A percentile compares a stretch with the other conserved stretches of the same genome.
phyloP scores from a whole-genome alignment of 192 early-diverging fungal genomes.

The Funneliformis geosporum region DNA sequence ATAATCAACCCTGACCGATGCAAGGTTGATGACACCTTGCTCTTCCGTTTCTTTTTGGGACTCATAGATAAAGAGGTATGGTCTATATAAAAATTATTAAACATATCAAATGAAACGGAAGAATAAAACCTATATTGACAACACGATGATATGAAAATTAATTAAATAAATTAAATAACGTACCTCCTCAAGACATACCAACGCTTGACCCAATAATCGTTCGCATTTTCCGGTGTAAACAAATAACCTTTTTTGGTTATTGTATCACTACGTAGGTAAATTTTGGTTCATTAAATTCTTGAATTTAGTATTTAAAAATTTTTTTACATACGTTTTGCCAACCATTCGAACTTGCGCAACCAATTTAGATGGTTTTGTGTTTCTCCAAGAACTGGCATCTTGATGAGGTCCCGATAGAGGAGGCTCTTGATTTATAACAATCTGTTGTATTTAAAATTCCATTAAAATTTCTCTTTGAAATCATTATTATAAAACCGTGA shows the following conservation, averaged over 20 bases:
- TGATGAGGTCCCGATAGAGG: slow-evolving; percentile 36
- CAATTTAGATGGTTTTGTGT: slow-evolving; percentile 37
- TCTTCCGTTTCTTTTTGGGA: slow-evolving; percentile 65
- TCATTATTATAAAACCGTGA: neutral
- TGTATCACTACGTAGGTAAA: slow-evolving; percentile 41
- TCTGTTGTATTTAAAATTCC: slow-evolving; percentile 32
- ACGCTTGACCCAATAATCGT: slow-evolving; percentile 69
- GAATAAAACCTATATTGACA: neutral
- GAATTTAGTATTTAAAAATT: no score
- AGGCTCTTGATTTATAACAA: slow-evolving; percentile 50
- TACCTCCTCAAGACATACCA: slow-evolving; percentile 78
- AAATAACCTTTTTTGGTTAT: slow-evolving; percentile 56
- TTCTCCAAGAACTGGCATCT: slow-evolving; percentile 34
- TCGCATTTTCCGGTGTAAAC: slow-evolving; percentile 54
- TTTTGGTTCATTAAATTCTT: no score
- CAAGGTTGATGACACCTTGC: slow-evolving; percentile 73
- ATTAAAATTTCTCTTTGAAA: slow-evolving; percentile 18
- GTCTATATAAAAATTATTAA: slow-evolving; percentile 52
- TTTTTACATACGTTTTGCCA: slow-evolving; percentile 41
- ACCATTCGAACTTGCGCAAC: slow-evolving; percentile 45
- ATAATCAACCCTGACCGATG: slow-evolving; percentile 64
- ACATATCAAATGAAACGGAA: neutral
- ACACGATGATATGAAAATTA: neutral
- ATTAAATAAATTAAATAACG: slow-evolving; percentile 10
- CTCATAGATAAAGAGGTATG: slow-evolving; percentile 79